Evolutionary conservation across 2,329 filamentous ascomycete species (phyloP), one percentile per base, ranked within the genome.

Genomic region (Pseudopithomyces chartarum): DNA sequence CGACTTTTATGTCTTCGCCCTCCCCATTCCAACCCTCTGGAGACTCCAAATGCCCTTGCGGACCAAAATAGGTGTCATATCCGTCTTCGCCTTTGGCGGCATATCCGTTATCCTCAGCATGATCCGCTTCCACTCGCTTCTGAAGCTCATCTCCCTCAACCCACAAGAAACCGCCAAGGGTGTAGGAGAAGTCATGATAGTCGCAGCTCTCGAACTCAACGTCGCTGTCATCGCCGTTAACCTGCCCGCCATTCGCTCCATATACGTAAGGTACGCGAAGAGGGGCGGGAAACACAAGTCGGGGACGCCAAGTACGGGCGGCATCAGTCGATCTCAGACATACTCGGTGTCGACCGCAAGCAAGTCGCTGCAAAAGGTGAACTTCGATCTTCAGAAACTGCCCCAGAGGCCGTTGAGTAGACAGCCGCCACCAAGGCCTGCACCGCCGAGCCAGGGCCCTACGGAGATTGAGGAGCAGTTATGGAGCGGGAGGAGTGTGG

Each of bases 151-250:
- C 12, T 32, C 29, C 7, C 34, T 56, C n/a, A 56, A 12, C 19
- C 29, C 54, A 12, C 40, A 12, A 19, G 23, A 6, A 43, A 13
- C 17, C 19, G 40, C 5, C 10, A 43, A 20, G 23, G 45, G 23
- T 4, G 40, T 59, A 2, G 57, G 57, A 4, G 49, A 59, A 34
- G 51, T 36, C 3, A 50, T 59, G 32, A 56, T 59, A 5, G 34
- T 54, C 3, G 53, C 48, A 2, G 44, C 49, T 1, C 53, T 59
- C 1, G 57, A 52, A 12, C 32, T 59, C 39, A 56, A 55, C 17
- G 33, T 59, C 11, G 53, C 57, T 11, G 45, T 26, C 3, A 15
- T 56, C 6, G 54, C 57, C 2, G 33, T 50, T 20, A 59, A 59
- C 11, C 43, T 46, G n/a, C 43, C 43, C 11, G 43, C 43, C 7